Conservation (phyloP, 345 rosid genomes). For the Dipteronia dyeriana region DNA sequence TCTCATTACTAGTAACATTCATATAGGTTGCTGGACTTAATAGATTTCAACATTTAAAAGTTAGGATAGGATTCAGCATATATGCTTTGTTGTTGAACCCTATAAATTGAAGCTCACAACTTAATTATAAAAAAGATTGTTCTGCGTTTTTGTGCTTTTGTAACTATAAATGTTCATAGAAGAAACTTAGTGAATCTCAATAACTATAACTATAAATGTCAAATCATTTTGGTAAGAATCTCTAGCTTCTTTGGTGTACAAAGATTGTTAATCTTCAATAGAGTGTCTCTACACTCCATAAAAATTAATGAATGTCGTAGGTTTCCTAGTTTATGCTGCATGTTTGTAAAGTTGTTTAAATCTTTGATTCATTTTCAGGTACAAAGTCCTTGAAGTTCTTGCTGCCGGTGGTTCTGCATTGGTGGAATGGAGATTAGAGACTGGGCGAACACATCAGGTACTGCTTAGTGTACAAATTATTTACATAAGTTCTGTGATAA, state of each 20-base stretch:
- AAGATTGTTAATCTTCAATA: too few relatives aligned
- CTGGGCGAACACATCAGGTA: conserved; percentile 99
- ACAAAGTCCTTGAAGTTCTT: conserved; percentile 75
- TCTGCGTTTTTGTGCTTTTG: not conserved
- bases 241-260: not conserved
- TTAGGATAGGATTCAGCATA: not conserved
- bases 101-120: not conserved
- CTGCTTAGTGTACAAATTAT: not conserved
- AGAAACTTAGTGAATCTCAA: not conserved
- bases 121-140: not conserved
- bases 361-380: conserved; percentile 45
- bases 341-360: conserved; percentile 20
- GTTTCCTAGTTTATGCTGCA: not conserved
- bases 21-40: too few relatives aligned
- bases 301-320: not conserved
- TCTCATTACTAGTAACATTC: not conserved
- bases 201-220: not conserved
- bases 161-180: not conserved
- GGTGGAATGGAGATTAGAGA: conserved; percentile 97
- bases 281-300: not conserved
- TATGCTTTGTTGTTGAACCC: not conserved
- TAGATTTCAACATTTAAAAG: not conserved
- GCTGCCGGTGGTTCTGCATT: conserved; percentile 80
- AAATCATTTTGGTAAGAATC: not conserved
- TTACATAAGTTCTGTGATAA: too few relatives aligned